Percentiles rank a stretch among this genome's conserved stretches.
Evolutionary conservation across 495 filamentous ascomycete species (phyloP).

Genomic region (Cladorrhinum samala): DNA sequence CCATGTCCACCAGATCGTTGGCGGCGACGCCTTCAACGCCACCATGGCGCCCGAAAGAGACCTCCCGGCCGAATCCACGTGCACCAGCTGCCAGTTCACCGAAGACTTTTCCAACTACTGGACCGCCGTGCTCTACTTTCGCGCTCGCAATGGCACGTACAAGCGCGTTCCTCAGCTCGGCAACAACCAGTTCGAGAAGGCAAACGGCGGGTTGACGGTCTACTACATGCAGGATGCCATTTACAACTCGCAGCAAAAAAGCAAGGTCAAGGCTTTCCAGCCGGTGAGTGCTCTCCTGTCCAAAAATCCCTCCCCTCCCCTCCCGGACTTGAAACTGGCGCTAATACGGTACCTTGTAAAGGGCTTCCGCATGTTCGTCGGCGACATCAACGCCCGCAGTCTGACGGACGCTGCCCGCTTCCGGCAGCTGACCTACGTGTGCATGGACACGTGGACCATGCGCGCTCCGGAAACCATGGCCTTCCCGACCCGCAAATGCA

Average conservation of each 20-base stretch:
- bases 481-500: conserved; percentile 40
- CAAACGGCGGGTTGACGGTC: conserved; percentile 38
- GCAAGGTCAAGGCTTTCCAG: conserved; percentile 34
- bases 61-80: conserved; percentile 31
- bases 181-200: conserved; percentile 31
- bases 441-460: conserved; percentile 29
- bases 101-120: conserved; percentile 31
- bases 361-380: conserved; percentile 49
- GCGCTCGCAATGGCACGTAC: conserved; percentile 40
- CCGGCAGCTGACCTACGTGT: conserved; percentile 35
- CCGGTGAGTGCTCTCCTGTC: conserved; percentile 11
- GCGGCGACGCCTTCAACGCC: conserved; percentile 45
- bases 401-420: conserved; percentile 29
- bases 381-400: conserved; percentile 33
- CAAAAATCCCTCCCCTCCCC: not conserved
- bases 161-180: conserved; percentile 36
- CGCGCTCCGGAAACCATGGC: conserved; percentile 32
- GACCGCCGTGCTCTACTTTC: conserved; percentile 44
- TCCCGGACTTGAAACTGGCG: too few species aligned
- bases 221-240: conserved; percentile 42
- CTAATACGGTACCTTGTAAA: too few species aligned
- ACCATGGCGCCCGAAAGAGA: conserved; percentile 38
- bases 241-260: conserved; percentile 24
- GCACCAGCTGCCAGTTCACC: conserved; percentile 23
- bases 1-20: conserved; percentile 45